Base-by-base conservation (phyloP, 73 alveolate genomes). In the Breviolum minutum region DNA sequence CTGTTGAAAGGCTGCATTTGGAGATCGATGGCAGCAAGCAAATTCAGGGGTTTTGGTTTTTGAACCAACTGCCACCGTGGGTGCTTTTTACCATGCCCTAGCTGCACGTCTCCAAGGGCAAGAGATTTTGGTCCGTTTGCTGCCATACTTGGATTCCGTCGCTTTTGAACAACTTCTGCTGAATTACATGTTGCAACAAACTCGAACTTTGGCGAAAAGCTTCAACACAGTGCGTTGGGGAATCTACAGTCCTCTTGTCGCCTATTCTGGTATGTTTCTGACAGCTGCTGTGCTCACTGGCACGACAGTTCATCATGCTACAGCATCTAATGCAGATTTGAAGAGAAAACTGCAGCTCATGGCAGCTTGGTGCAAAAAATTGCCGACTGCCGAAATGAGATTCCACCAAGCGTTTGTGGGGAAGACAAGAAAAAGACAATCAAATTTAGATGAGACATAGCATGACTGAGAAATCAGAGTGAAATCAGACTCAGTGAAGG, bases 301-400 rank as follows among this genome's bases (percentile, higher is more conserved):
- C 81, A 91, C 89, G 29, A 68, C 77, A 68, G 97, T 91, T 76
- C 97, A 91, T 26, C 97, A 91, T 48, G 97, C 97, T 48, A 91
- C 97, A 5, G 88, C 89, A 29, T 26, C 68, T 68, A 54, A 60
- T 24, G 97, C 82, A 66, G 63, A 60, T 26, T 40, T 91, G 20
- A 91, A 60, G 89, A 13, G n/a, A 6, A 91, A 91, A 88, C 22
- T 91, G 64, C 24, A 88, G 6, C 30, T 91, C 66, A 60, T 91
- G 97, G 97, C 70, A 5, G 80, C 96, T 24, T 27, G 85, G 85
- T 8, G 32, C 40, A 71, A 30, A n/a, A n/a, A 71, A 71, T 13
- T 0, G 30, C 81, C 54, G 54, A 40, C 0, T 40, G 54, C 54
- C 54, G 54, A 40, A 40, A 40, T 40, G 54, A 40, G 54, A 40